Base-by-base conservation (phyloP, 2,329 filamentous ascomycete species). In the Aspergillus unguis region DNA sequence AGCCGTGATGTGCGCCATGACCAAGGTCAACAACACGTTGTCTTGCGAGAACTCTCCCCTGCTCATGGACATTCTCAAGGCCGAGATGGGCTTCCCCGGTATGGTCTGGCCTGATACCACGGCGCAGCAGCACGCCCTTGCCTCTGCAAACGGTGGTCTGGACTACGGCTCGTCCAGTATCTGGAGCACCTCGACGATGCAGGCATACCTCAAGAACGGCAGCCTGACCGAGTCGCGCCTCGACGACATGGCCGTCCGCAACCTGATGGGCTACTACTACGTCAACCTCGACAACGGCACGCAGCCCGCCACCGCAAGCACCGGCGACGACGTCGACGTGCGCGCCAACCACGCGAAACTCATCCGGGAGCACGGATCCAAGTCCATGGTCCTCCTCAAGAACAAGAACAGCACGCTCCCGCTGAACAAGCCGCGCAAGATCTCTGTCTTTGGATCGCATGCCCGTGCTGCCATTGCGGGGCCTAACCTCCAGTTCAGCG, bases 231-330 rank as follows among this genome's bases (percentile, higher is more conserved):
- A 72, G 29, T 58, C 63, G 10, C 69, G 76, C 3, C 55, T 79
- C 25, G 67, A 77, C 50, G 76, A 79, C 57, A 79, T 78, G 76
- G 68, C 71, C 4, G 61, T 66, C 23, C 71, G 76, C 8, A 74
- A 77, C 56, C 66, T 79, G 64, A 74, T 75, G 2, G 70, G 74
- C 0, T 78, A 76, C 58, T 78, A 71, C 64, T 68, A 70, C 47
- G 63, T 76, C 23, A 64, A 70, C 47, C 51, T 50, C 38, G 42
- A 53, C 35, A 36, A 52, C 28, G 52, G 47, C 1, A 40, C 47
- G 6, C 48, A 45, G 38, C 45, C 45, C n/a, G 50, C 28, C 6
- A 25, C 28, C 2, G 25, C 42, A 35, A 29, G 7, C 11, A 27
- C 33, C 31, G 38, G 47, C 27, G 52, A 48, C 25, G 42, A 51